phyloP scores from a whole-genome alignment of 208 protist genomes.

The Leptomonas pyrrhocoris region DNA sequence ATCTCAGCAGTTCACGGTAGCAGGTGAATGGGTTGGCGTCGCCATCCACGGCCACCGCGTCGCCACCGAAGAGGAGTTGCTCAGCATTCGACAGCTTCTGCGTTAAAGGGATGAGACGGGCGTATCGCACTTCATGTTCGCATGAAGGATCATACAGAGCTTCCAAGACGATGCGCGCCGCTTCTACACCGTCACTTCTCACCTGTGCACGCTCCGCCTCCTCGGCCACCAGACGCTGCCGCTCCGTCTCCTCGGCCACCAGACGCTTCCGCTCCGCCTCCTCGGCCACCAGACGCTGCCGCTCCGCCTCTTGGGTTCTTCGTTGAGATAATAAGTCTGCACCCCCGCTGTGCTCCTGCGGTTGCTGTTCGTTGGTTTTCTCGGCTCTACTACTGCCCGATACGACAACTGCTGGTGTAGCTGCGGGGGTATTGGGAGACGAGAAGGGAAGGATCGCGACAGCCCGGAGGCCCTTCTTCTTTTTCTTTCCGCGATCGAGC shows the following conservation, averaged over 20 bases:
- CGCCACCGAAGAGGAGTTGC: background rate
- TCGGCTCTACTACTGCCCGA: too few species aligned
- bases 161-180: conserved; percentile 2
- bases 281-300: too few species aligned
- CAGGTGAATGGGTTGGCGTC: background rate
- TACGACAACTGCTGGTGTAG: background rate
- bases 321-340: too few species aligned
- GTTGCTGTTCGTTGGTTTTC: background rate
- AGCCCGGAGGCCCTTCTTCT: conserved; percentile 26
- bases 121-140: background rate
- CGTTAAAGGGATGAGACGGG: background rate
- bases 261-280: background rate
- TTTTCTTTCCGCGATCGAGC: background rate
- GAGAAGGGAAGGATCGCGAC: conserved; percentile 9
- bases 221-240: background rate
- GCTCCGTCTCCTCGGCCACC: background rate
- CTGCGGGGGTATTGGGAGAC: background rate
- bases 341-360: background rate
- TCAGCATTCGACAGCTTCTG: background rate
- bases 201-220: conserved; percentile 6
- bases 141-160: background rate
- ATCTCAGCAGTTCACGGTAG: conserved; percentile 1
- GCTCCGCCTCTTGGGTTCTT: too few species aligned
- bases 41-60: background rate
- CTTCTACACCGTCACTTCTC: conserved; percentile 1